Conservation (phyloP, 2,329 filamentous ascomycete genomes). For the Xylaria sp. region DNA sequence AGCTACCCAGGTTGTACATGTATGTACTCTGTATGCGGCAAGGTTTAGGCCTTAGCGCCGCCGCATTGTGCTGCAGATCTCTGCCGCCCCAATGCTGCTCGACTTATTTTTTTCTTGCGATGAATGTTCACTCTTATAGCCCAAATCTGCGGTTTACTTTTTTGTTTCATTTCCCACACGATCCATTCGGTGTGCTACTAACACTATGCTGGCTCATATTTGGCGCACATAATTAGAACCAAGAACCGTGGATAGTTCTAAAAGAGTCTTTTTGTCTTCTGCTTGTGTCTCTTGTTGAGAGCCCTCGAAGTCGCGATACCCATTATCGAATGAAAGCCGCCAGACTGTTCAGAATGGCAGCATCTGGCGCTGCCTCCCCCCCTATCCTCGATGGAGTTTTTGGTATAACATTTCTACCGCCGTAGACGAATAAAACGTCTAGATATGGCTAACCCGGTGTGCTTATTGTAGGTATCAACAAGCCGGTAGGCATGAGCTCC, state of each 20-base stretch:
- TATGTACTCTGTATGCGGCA: too few relatives aligned
- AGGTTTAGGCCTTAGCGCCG: neutral
- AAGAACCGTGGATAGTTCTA: neutral
- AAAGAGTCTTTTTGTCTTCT: neutral
- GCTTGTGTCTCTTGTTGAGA: neutral
- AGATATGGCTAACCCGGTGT: constrained; percentile 13
- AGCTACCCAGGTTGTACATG: too few relatives aligned
- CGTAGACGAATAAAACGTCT: neutral
- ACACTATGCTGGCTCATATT: too few relatives aligned
- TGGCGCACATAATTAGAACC: neutral
- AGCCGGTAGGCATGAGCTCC: constrained; percentile 84
- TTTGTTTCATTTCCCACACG: neutral
- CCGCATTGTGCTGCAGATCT: neutral
- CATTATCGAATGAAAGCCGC: constrained; percentile 41
- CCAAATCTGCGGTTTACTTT: neutral
- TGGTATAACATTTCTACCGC: constrained; percentile 51
- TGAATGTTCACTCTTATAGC: neutral
- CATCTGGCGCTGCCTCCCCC: constrained; percentile 45
- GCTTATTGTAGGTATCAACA: constrained; percentile 67
- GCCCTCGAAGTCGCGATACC: neutral
- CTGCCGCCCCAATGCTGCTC: neutral
- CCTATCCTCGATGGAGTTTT: constrained; percentile 62
- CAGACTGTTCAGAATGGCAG: constrained; percentile 56
- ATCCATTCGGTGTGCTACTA: too few relatives aligned
- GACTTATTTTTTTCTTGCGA: neutral